A percentile compares a stretch with the other conserved stretches of the same genome.
These are phyloP conservation scores for Lanmaoa pseudosensibilis DNA, from an alignment of 768 basidiomycete genomes.

Conservation along the genomic window DNA sequence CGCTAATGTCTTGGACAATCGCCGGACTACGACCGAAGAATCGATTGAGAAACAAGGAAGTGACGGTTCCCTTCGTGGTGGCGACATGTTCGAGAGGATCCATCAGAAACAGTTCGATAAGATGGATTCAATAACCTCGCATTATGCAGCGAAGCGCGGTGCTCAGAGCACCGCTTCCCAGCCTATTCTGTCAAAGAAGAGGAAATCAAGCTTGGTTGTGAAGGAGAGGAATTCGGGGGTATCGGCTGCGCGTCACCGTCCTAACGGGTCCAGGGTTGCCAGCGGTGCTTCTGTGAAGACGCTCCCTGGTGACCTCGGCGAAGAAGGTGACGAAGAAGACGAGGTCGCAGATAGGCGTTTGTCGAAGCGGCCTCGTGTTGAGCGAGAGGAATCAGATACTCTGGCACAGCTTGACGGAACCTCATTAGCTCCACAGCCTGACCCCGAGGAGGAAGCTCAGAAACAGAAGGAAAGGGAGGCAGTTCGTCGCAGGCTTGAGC, in stretches of 20 bases:
- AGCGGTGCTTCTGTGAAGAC: slow-evolving; percentile 29
- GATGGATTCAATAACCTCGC: slow-evolving; percentile 73
- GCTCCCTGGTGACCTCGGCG: slow-evolving; percentile 60
- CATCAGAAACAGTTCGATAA: slow-evolving; percentile 68
- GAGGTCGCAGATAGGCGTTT: slow-evolving; percentile 38
- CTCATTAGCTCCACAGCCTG: slow-evolving; percentile 32
- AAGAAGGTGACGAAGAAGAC: slow-evolving; percentile 49
- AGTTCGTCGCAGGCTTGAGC: slow-evolving; percentile 62
- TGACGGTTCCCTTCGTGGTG: slow-evolving; percentile 30
- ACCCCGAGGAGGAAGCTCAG: slow-evolving; percentile 31
- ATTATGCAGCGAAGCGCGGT: slow-evolving; percentile 47
- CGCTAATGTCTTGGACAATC: slow-evolving; percentile 43
- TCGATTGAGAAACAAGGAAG: slow-evolving; percentile 6
- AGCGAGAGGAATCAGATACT: slow-evolving; percentile 29
- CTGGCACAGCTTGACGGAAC: slow-evolving; percentile 31
- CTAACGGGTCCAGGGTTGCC: slow-evolving; percentile 24
- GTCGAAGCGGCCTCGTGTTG: slow-evolving; percentile 46
- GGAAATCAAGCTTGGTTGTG: slow-evolving; percentile 52
- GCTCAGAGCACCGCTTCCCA: slow-evolving; percentile 20
- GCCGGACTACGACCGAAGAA: slow-evolving; percentile 5
- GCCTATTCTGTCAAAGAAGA: slow-evolving; percentile 36
- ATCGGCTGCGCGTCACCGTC: slow-evolving; percentile 19
- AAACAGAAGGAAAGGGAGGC: slow-evolving; percentile 53
- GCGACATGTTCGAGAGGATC: slow-evolving; percentile 49
- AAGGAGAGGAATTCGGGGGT: slow-evolving; percentile 28